Evolutionary conservation across 495 filamentous ascomycete species (phyloP), one percentile per base, ranked within the genome.

Genomic region (Lasiosphaeriaceae sp.): DNA sequence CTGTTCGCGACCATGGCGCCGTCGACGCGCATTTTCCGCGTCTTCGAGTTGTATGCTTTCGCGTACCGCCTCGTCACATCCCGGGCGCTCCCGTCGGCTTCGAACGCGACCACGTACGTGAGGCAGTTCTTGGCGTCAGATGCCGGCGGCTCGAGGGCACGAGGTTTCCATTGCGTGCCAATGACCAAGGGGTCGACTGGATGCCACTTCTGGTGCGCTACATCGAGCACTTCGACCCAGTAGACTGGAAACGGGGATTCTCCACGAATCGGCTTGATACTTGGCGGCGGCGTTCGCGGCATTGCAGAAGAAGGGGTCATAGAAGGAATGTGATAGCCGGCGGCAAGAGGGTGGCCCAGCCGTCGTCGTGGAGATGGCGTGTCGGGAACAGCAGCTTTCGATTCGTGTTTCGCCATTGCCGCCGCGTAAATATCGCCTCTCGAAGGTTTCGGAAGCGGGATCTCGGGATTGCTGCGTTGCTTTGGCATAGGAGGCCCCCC

Each of bases 181-280:
- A 90, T 96, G 29, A 92, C 89, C 3, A 97, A 66, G 0, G 93
- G 88, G 64, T 98, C 95, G 22, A 94, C 81, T 1, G 90, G 81
- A 49, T 96, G 80, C 92, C 92, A 97, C 78, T 91, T 96, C 66
- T 96, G 88, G 29, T 87, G 77, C 14, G 86, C 88, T 54, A 83
- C 75, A 63, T 96, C 89, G 63, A 95, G 90, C 2, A 89, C 86
- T 71, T 98, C 94, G 2, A 96, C 86, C 94, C 94, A 98, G 67
- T 89, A 97, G 5, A 97, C 74, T 0, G 94, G 95, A 58, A 84
- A 89, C 2, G 80, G 68, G 3, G 90, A 93, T 64, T 86, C 85
- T 49, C 65, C 65, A 21, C 77, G 77, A 14, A 79, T 78, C 24
- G 49, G 58, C 52, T 71, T 78, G 11, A 68, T 63, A 7, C 74